Base-by-base conservation (phyloP, 73 alveolate species). In the Chromera velia region DNA sequence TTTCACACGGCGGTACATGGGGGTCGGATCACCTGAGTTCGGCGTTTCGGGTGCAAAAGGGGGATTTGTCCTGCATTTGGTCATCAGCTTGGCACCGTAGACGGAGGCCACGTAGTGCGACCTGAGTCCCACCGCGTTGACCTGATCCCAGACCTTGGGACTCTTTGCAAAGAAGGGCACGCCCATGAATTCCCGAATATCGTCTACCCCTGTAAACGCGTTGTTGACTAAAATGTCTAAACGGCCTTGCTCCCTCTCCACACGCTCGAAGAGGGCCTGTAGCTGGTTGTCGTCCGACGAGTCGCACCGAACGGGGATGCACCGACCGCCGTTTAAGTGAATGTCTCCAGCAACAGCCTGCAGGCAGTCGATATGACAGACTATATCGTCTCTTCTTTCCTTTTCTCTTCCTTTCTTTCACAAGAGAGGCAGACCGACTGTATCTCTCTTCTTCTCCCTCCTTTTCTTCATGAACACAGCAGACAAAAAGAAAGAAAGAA, bases 241-340 rank as follows among this genome's bases (percentile, higher is more conserved):
- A 4, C 64, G 18, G 32, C 76, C 76, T 4, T 70, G 55, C 18
- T 70, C 76, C n/a, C 34, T 40, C 19, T 30, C 33, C 33, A 70
- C 76, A 32, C 33, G 55, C 34, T 70, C 63, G 33, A 70, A 13
- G 0, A 70, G 46, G 33, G 19, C 24, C 24, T 27, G 10, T 13
- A 70, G 62, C 64, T 70, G 76, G 7, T 32, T n/a, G 33, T 70
- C 76, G 32, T 70, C 27, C 1, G 55, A 55, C 9, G 33, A 33
- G 64, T 70, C 76, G 46, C 34, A 55, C 13, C 29, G 66, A 4
- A 48, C n/a, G 6, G 78, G 46, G 28, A 72, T 72, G 46, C 78
- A 72, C 22, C 40, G 6, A 24, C 78, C 78, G 28, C 78, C 78
- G n/a, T n/a, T n/a, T n/a, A n/a, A n/a, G n/a, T n/a, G n/a, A n/a